Base-by-base conservation (phyloP, 345 rosid species). In the Murraya koenigii region DNA sequence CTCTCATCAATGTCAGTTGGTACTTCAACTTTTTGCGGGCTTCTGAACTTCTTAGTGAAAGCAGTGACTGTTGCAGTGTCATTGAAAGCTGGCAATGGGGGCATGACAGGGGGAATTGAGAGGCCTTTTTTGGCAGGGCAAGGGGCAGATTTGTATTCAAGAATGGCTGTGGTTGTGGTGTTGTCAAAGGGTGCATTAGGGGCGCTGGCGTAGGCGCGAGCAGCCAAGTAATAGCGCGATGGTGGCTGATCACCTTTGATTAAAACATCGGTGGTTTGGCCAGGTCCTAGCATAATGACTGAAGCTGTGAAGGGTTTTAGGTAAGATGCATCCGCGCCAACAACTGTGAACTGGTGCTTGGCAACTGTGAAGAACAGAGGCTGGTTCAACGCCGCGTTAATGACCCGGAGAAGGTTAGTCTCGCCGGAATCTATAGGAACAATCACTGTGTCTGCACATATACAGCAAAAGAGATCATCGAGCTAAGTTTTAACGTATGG, bases 221-320 rank as follows among this genome's bases (percentile, higher is more conserved):
- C 99, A 0, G 98, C 97, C 70, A 94, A 85, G 86, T 95, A 93
- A 82, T 95, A 95, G 10, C 90, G 88, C 22, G 87, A 85, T 0
- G 97, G 94, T 0, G 74, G 80, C 69, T 90, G 96, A 85, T 94
- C 83, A 0, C 97, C 99, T 11, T 72, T 74, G 85, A 95, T 85
- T 49, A 95, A 73, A 59, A 95, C 99, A 28, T 95, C 99, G 0
- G 97, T 95, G 73, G 99, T 95, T 70, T 95, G 98, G 35, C 99
- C 98, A 0, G 99, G 99, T 49, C 99, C 99, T 8, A 95, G 62
- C 95, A 92, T 84, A 44, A 95, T 85, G 20, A 93, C 94, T 1
- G 89, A 86, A 66, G 95, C 91, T 60, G 90, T 85, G 84, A 95
- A 94, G 28, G 94, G 97, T 71, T 94, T 95, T 28, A 80, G 35